Percentiles rank a stretch among this genome's conserved stretches.
Evolutionary conservation across 805 yeast species (phyloP).

Genomic region (Starmerella davenportii): DNA sequence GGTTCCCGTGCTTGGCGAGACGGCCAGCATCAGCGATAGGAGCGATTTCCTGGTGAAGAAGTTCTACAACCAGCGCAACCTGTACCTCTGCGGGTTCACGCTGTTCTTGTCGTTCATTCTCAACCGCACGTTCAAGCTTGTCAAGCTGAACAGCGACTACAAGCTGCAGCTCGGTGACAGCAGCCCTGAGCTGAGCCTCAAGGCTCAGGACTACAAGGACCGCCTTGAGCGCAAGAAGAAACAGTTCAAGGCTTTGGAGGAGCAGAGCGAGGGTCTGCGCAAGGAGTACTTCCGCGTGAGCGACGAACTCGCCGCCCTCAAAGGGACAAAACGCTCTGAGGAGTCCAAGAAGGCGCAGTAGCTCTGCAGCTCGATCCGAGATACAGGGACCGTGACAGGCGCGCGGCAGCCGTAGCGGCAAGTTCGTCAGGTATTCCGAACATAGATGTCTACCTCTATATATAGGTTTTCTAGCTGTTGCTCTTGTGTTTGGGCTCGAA

Average conservation of each 20-base stretch:
- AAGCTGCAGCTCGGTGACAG: constrained; percentile 21
- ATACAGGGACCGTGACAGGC: no score
- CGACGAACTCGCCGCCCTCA: constrained; percentile 22
- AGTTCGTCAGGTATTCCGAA: no score
- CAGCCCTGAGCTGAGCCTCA: constrained; percentile 34
- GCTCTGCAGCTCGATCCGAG: no score
- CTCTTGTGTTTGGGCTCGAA: constrained; percentile 92
- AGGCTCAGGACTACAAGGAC: constrained; percentile 32
- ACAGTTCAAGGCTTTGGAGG: constrained; percentile 49
- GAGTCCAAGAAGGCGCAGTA: neutral
- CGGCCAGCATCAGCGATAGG: constrained; percentile 35
- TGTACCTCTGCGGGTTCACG: constrained; percentile 90
- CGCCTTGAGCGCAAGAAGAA: constrained; percentile 42
- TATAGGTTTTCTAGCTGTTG: no score
- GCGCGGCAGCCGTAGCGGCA: no score
- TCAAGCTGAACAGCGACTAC: constrained; percentile 37
- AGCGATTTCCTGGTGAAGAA: constrained; percentile 77
- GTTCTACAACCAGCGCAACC: constrained; percentile 90
- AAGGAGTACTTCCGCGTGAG: constrained; percentile 40
- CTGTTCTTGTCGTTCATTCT: constrained; percentile 73
- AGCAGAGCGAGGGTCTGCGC: constrained; percentile 49
- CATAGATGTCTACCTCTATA: no score
- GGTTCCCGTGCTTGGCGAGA: constrained; percentile 39
- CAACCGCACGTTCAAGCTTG: constrained; percentile 66
- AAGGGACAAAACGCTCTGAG: constrained; percentile 7